Evolutionary conservation across 129 eudicot species (phyloP).

Genomic region (Helianthus tuberosus): DNA sequence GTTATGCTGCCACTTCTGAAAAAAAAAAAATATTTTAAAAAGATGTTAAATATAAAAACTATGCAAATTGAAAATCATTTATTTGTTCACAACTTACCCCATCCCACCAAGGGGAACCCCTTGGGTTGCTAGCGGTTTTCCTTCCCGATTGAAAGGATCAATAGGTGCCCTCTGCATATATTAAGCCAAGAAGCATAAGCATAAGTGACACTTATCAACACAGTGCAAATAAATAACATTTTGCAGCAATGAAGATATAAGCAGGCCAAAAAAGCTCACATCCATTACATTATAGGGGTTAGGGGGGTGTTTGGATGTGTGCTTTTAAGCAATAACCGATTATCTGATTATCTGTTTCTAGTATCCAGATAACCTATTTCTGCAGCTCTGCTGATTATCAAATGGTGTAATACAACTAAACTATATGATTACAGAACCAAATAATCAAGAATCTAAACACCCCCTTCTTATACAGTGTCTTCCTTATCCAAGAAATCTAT

Average conservation of each 20-base stretch:
- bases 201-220: too few relatives aligned
- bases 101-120: slow-evolving; percentile 96
- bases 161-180: slow-evolving; percentile 89
- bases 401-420: too few relatives aligned
- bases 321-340: not conserved
- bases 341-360: not conserved
- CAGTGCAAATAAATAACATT: not conserved
- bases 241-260: not conserved
- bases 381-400: not conserved
- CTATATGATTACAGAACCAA: not conserved
- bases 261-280: not conserved
- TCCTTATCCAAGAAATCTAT: not conserved
- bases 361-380: not conserved
- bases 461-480: not conserved
- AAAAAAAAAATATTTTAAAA: slow-evolving; percentile 29
- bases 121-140: slow-evolving; percentile 77
- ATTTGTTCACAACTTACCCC: slow-evolving; percentile 61
- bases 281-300: not conserved
- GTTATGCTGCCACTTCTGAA: slow-evolving; percentile 96
- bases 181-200: not conserved
- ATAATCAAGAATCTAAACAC: not conserved
- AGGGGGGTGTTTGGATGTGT: not conserved
- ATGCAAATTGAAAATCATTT: not conserved
- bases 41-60: not conserved
- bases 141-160: slow-evolving; percentile 82